Evolutionary conservation across 768 basidiomycete species (phyloP).

Genomic region (Fomitopsis pulvina): DNA sequence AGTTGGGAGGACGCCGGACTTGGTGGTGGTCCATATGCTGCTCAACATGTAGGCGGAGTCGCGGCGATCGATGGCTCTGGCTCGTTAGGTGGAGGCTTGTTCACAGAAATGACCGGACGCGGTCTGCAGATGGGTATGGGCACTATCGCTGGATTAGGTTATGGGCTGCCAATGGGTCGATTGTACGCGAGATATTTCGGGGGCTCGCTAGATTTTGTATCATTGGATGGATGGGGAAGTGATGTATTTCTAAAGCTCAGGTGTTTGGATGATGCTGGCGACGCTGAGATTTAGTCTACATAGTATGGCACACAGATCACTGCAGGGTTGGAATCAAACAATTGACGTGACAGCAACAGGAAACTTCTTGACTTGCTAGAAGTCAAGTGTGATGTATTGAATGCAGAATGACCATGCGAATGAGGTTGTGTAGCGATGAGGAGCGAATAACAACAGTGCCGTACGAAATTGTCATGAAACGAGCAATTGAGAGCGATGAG

Average conservation of each 20-base stretch:
- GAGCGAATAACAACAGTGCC: conserved; percentile 15
- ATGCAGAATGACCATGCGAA: conserved; percentile 12
- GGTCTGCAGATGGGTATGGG: conserved; percentile 77
- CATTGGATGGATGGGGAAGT: conserved; percentile 75
- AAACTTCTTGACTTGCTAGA: neutral
- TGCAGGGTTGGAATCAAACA: neutral
- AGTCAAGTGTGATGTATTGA: conserved; percentile 12
- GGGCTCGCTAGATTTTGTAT: conserved; percentile 74
- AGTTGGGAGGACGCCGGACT: conserved; percentile 31
- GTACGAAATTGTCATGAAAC: conserved; percentile 2
- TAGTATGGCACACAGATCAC: neutral
- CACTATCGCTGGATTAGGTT: conserved; percentile 87
- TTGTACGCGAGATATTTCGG: conserved; percentile 82
- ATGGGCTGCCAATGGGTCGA: conserved; percentile 78
- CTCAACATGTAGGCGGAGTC: conserved; percentile 68
- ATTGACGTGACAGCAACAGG: neutral
- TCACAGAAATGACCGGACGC: conserved; percentile 72
- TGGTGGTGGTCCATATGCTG: conserved; percentile 70
- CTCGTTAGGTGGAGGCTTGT: conserved; percentile 38
- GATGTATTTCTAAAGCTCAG: conserved; percentile 51
- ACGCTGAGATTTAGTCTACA: conserved; percentile 37
- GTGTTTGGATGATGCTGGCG: conserved; percentile 45
- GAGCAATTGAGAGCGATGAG: conserved; percentile 14
- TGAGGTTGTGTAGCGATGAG: conserved; percentile 13
- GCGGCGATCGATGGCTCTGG: conserved; percentile 41